These are phyloP conservation scores for Amanita exitialis DNA, from an alignment of 768 basidiomycete species.

Conservation along the genomic window DNA sequence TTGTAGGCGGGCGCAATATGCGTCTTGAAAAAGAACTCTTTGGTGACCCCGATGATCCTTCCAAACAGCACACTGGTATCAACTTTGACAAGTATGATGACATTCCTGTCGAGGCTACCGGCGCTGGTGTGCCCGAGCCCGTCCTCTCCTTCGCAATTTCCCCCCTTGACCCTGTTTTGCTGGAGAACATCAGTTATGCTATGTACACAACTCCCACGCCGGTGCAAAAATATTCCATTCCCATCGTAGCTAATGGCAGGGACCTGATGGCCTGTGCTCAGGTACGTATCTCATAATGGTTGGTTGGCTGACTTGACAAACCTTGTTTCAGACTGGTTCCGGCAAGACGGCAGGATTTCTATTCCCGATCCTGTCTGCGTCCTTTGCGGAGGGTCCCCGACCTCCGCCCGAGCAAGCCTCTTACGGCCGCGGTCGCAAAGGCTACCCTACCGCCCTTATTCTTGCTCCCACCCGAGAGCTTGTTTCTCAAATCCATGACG, in stretches of 20 bases:
- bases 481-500: constrained; percentile 98
- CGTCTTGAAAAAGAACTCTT: constrained; percentile 95
- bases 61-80: constrained; percentile 92
- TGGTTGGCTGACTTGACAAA: constrained; percentile 1
- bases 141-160: constrained; percentile 79
- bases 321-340: constrained; percentile 77
- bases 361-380: constrained; percentile 95
- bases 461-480: constrained; percentile 98
- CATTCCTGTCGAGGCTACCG: constrained; percentile 98
- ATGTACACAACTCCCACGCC: constrained; percentile 95
- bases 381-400: constrained; percentile 76
- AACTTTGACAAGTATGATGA: constrained; percentile 99
- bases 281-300: constrained; percentile 29
- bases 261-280: constrained; percentile 95
- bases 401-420: constrained; percentile 48
- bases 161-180: constrained; percentile 84
- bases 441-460: constrained; percentile 94
- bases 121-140: constrained; percentile 94
- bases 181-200: constrained; percentile 91
- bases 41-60: constrained; percentile 78
- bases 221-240: constrained; percentile 99
- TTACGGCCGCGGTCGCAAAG: constrained; percentile 72
- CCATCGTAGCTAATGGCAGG: constrained; percentile 85
- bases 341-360: constrained; percentile 99
- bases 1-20: constrained; percentile 73